A percentile compares a stretch with the other conserved stretches of the same genome.
Conservation (phyloP, 768 basidiomycete species). For the Leccinellum albellum region DNA sequence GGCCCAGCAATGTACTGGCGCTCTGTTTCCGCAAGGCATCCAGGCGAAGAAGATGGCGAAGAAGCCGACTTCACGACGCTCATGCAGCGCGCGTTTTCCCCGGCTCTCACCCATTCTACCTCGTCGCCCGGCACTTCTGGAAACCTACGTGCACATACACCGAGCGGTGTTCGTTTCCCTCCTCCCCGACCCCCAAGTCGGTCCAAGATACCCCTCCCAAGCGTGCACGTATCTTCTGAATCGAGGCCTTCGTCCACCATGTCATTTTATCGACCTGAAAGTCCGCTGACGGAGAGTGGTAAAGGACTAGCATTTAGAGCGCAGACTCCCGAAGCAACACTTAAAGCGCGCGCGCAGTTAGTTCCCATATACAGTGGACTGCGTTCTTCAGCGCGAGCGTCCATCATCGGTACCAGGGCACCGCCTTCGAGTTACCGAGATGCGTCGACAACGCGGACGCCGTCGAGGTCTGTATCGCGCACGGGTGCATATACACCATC, state of each 20-base stretch:
- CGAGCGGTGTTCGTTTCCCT: constrained; percentile 42
- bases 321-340: constrained; percentile 65
- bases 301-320: constrained; percentile 42
- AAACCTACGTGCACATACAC: constrained; percentile 34
- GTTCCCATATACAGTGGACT: constrained; percentile 50
- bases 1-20: constrained; percentile 50
- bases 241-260: constrained; percentile 70
- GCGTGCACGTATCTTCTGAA: constrained; percentile 61
- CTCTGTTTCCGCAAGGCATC: constrained; percentile 45
- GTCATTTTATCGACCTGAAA: constrained; percentile 62
- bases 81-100: constrained; percentile 61
- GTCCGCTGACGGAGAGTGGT: constrained; percentile 39
- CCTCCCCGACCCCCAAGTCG: constrained; percentile 75
- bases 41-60: constrained; percentile 44
- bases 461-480: constrained; percentile 66
- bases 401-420: constrained; percentile 37
- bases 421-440: constrained; percentile 81
- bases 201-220: constrained; percentile 80
- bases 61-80: constrained; percentile 41
- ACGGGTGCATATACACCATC: constrained; percentile 61
- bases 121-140: constrained; percentile 37
- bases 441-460: constrained; percentile 46
- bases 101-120: constrained; percentile 47
- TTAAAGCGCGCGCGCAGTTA: constrained; percentile 59
- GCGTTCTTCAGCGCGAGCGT: constrained; percentile 39